A percentile compares a stretch with the other conserved stretches of the same genome.
Evolutionary conservation across 2,329 filamentous ascomycete species (phyloP).

Genomic region (Claviceps citrina): DNA sequence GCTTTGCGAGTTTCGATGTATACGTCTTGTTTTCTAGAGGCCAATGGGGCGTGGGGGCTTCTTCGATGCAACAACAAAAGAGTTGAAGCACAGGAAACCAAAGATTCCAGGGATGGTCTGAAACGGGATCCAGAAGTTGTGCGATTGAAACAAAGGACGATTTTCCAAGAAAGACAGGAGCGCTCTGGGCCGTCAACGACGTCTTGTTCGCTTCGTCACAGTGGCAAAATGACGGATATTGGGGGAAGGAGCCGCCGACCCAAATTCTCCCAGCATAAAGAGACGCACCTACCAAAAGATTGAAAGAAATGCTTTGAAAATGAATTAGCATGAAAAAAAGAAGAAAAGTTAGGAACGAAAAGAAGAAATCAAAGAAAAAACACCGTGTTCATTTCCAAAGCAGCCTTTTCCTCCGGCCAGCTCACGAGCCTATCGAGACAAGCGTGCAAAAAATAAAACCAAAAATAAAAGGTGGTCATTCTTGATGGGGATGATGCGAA

Average conservation of each 20-base stretch:
- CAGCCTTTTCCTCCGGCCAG: too few species aligned
- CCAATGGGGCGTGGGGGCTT: background rate
- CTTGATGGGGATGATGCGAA: background rate
- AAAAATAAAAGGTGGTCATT: background rate
- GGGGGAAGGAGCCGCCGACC: slow-evolving; percentile 3
- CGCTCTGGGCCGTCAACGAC: background rate
- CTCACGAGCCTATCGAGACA: too few species aligned
- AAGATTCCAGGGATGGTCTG: background rate
- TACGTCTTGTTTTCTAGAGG: background rate
- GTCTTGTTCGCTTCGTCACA: background rate
- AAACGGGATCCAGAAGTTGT: background rate
- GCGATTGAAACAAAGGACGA: background rate
- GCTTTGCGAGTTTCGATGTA: background rate
- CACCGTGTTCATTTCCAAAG: background rate
- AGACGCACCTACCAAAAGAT: background rate
- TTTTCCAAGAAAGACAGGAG: background rate
- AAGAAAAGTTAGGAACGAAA: background rate
- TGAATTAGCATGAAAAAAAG: background rate
- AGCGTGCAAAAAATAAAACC: background rate
- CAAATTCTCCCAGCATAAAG: background rate
- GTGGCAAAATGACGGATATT: background rate
- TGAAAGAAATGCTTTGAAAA: background rate
- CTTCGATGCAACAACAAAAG: too few species aligned
- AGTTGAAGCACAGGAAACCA: background rate
- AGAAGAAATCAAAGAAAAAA: background rate